A percentile compares a stretch with the other conserved stretches of the same genome.
Evolutionary conservation across 768 basidiomycete species (phyloP).

Genomic region (Clitopilus hobsonii): DNA sequence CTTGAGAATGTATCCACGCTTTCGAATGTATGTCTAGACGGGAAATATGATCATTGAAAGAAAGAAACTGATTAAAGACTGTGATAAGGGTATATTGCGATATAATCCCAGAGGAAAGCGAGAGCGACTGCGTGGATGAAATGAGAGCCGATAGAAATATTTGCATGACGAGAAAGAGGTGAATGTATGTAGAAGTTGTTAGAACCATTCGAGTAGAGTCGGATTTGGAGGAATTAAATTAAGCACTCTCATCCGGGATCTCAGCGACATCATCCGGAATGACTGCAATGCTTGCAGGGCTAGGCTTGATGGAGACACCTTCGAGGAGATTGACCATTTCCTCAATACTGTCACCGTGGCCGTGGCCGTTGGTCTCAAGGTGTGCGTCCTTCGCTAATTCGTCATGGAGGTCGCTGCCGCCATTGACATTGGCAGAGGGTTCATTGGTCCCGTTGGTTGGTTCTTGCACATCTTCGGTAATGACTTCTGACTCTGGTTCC

Average conservation of each 20-base stretch:
- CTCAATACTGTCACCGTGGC: slow-evolving; percentile 40
- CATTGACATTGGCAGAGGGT: background rate
- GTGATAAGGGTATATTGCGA: background rate
- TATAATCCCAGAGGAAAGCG: background rate
- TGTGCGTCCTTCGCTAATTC: slow-evolving; percentile 6
- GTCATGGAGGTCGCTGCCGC: background rate
- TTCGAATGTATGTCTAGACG: background rate
- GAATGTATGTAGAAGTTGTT: no score
- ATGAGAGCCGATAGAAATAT: background rate
- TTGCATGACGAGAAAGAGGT: background rate
- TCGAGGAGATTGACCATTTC: slow-evolving; percentile 68
- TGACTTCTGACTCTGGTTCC: background rate
- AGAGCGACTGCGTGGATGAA: background rate
- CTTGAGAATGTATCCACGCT: background rate
- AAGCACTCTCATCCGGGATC: background rate
- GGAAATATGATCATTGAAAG: background rate
- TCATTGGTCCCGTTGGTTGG: background rate
- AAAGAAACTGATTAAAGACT: background rate
- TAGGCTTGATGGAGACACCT: slow-evolving; percentile 31
- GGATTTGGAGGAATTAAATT: background rate
- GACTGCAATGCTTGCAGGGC: slow-evolving; percentile 37
- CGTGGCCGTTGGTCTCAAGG: slow-evolving; percentile 7
- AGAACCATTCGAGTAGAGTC: no score
- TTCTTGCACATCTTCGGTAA: background rate
- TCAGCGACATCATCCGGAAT: slow-evolving; percentile 42